Evolutionary conservation across 2,329 filamentous ascomycete genomes (phyloP), one percentile per base, ranked within the genome.

Genomic region (Fusarium begoniae): DNA sequence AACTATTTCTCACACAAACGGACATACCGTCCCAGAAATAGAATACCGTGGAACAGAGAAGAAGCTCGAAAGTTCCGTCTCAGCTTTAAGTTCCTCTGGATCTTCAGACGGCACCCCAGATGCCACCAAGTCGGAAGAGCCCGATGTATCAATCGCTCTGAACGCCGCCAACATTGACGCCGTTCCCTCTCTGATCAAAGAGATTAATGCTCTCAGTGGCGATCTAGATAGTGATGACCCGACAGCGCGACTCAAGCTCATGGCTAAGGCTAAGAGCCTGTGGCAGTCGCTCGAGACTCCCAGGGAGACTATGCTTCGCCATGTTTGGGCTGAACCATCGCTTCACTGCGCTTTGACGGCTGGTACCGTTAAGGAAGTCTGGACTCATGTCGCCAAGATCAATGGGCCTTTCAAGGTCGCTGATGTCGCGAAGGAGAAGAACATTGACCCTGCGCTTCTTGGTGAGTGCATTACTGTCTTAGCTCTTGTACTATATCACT

Each of bases 301-400:
- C 0, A 80, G 85, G 12, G 86, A 88, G 77, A 84, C 85, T 0
- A 86, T 87, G 80, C 81, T 87, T 60, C 80, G 83, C 62, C 84
- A 87, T 50, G 80, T 77, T 69, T 87, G 85, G 84, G 84, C 83
- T 0, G 81, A 87, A 75, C 74, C 79, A 14, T 75, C 73, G 22
- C 73, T 74, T 5, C 56, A 78, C 11, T 70, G 75, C 12, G 79
- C 76, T 7, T 59, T 83, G 45, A 78, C 70, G n/a, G 69, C 76
- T 10, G 82, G 82, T 26, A 77, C 81, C 1, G 80, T 84, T 9
- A 75, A 76, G n/a, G 82, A 83, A 8, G 74, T 85, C 15, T 85
- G 81, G 79, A 69, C 66, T 1, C 74, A 80, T 6, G 78, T 85
- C 64, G 80, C 75, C 15, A 72, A 80, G 59, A 75, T 81, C 8